Evolutionary conservation across 2,329 filamentous ascomycete species (phyloP), one percentile per base, ranked within the genome.

Genomic region (Sporothrix luriei): DNA sequence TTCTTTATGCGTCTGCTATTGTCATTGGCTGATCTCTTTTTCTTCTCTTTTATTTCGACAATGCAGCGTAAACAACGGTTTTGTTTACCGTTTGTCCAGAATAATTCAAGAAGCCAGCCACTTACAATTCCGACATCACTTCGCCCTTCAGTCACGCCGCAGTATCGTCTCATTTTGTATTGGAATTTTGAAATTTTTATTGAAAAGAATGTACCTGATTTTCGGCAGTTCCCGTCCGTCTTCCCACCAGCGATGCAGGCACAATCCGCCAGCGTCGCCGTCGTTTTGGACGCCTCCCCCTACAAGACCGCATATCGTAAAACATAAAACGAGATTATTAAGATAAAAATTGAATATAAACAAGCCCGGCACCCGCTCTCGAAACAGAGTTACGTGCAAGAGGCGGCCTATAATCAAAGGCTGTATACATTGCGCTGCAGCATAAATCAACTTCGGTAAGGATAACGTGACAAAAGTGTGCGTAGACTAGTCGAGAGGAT

Each of bases 241-340:
- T 19, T 29, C 16, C 24, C 51, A 29, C 24, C 3, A 26, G 16
- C 19, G 7, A 29, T 24, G 13, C 3, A 26, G 24, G 51, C 51
- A 24, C 24, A 54, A 29, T 6, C 24, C 11, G 59, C n/a, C 59
- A 43, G 16, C 13, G 16, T 49, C 59, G 5, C 13, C 40, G 3
- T 64, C 14, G 3, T 49, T 64, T 64, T 64, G 40, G 61, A 64
- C 61, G 43, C 61, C 61, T 33, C 13, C n/a, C 38, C 46, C 54
- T 33, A 46, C 4, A 43, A 21, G 19, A 49, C 48, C 4, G 48
- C 11, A 6, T 21, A 21, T 2, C 14, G 16, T 40, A 1, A 48
- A 48, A 62, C 48, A 46, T 4, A 62, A 6, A 40, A 59, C 21
- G 29, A 7, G 33, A 26, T 26, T 48, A 48, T 10, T 16, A 51